A percentile compares a stretch with the other conserved stretches of the same genome.
Conservation (phyloP, 1,284 basidiomycete genomes). For the Phaffia rhodozyma region DNA sequence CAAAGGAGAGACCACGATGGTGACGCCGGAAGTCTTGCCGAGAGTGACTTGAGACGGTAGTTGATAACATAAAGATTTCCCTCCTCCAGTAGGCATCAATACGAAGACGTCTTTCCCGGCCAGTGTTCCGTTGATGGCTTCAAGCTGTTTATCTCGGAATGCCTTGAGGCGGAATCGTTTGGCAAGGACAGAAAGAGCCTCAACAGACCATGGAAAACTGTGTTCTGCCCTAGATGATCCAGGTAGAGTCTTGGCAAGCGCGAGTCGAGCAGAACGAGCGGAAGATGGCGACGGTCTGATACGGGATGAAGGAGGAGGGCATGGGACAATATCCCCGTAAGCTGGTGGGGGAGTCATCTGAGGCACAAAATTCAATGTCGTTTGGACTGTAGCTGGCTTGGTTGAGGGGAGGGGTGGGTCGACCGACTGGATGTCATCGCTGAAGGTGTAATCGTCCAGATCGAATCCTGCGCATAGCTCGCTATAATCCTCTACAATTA, state of each 20-base stretch:
- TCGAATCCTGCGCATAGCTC: no score
- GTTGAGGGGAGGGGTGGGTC: no score
- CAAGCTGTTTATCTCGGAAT: slow-evolving; percentile 77
- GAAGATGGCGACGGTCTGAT: not conserved
- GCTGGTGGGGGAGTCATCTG: slow-evolving; percentile 2
- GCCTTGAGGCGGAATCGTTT: slow-evolving; percentile 52
- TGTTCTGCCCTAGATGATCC: slow-evolving; percentile 20
- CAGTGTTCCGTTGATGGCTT: slow-evolving; percentile 72
- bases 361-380: no score
- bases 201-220: slow-evolving; percentile 40
- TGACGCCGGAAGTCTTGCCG: slow-evolving; percentile 57
- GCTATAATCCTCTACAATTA: no score
- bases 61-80: slow-evolving; percentile 76
- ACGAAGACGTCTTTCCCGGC: slow-evolving; percentile 80
- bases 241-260: not conserved
- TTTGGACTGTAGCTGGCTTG: no score
- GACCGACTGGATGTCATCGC: no score
- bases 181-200: slow-evolving; percentile 52
- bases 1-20: slow-evolving; percentile 82
- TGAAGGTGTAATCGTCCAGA: no score
- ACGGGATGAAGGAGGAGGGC: not conserved
- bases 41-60: slow-evolving; percentile 70
- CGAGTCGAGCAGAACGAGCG: not conserved
- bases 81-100: slow-evolving; percentile 93
- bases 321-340: not conserved